Percentiles rank a stretch among this genome's conserved stretches.
Conservation (phyloP, 495 filamentous ascomycete species). For the Talaromyces borbonicus region DNA sequence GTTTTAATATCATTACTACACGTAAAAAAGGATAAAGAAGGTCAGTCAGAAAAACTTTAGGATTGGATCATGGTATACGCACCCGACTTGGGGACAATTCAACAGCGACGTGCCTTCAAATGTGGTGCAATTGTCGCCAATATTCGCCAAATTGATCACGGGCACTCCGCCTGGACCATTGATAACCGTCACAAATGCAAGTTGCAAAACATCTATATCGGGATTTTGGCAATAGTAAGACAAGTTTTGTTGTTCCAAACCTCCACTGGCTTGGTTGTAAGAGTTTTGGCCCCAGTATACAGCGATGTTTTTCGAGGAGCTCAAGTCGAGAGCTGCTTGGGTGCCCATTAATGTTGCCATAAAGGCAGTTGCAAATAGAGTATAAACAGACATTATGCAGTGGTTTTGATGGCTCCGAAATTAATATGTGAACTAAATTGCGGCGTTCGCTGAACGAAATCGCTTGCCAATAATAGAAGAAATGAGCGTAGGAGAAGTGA, state of each 20-base stretch:
- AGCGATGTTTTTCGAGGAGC: conserved; percentile 40
- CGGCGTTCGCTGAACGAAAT: too few relatives aligned
- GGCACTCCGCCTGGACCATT: conserved; percentile 39
- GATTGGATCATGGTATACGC: conserved; percentile 10
- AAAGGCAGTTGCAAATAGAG: conserved; percentile 19
- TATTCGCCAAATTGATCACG: conserved; percentile 50
- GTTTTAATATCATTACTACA: conserved; percentile 47
- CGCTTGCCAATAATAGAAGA: too few relatives aligned
- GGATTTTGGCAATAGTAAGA: conserved; percentile 46
- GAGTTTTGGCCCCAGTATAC: conserved; percentile 66
- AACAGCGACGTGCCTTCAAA: conserved; percentile 47
- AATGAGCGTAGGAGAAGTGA: too few relatives aligned
- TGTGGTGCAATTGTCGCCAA: conserved; percentile 44
- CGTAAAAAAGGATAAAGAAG: background rate
- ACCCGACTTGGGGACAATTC: conserved; percentile 56
- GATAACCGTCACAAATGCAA: conserved; percentile 52
- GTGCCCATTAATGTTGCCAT: conserved; percentile 23
- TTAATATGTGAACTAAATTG: too few relatives aligned
- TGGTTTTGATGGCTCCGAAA: conserved; percentile 14
- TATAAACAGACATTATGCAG: conserved; percentile 12
- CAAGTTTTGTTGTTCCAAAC: conserved; percentile 42
- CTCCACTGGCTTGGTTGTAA: conserved; percentile 27
- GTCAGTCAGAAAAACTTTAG: background rate
- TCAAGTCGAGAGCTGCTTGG: conserved; percentile 33
- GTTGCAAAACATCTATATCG: conserved; percentile 33